Evolutionary conservation across 2,329 filamentous ascomycete species (phyloP).

Genomic region (Pseudocercospora ulei): DNA sequence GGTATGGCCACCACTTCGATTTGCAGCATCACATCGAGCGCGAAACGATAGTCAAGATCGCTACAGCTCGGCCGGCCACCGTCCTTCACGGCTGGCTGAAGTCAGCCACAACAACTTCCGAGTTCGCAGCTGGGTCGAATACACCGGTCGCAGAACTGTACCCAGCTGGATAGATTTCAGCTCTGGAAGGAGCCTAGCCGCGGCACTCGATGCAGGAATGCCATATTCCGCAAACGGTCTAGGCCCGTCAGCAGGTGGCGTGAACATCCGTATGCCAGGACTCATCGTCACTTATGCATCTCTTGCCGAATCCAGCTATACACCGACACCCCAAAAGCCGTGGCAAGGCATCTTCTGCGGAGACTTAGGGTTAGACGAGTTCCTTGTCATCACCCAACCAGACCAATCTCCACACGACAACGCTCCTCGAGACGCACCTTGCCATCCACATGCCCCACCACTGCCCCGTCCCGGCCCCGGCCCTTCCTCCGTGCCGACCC

Average conservation of each 20-base stretch:
- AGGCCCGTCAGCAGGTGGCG: slow-evolving; percentile 28
- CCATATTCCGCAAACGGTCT: slow-evolving; percentile 24
- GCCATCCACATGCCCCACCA: too few relatives aligned
- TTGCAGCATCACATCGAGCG: slow-evolving; percentile 55
- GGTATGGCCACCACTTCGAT: slow-evolving; percentile 64
- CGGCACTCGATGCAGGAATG: slow-evolving; percentile 30
- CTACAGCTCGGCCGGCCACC: slow-evolving; percentile 40
- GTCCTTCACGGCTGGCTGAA: slow-evolving; percentile 47
- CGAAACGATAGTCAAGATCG: slow-evolving; percentile 43
- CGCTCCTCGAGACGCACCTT: too few relatives aligned
- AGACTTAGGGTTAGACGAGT: slow-evolving; percentile 84
- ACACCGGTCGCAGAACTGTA: slow-evolving; percentile 36
- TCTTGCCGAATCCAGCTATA: slow-evolving; percentile 64
- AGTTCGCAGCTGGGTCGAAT: slow-evolving; percentile 66
- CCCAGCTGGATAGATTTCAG: slow-evolving; percentile 26
- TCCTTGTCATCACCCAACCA: slow-evolving; percentile 69
- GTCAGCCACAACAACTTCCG: slow-evolving; percentile 63
- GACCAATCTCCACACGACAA: too few relatives aligned
- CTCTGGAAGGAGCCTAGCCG: slow-evolving; percentile 20
- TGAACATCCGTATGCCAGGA: slow-evolving; percentile 44
- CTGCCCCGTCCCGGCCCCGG: not conserved
- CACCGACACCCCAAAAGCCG: slow-evolving; percentile 66
- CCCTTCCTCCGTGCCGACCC: too few relatives aligned
- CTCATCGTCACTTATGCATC: slow-evolving; percentile 58
- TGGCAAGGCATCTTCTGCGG: slow-evolving; percentile 89